These are phyloP conservation scores for Bimuria novae-zelandiae DNA, from an alignment of 2,329 filamentous ascomycete species.

Conservation along the genomic window DNA sequence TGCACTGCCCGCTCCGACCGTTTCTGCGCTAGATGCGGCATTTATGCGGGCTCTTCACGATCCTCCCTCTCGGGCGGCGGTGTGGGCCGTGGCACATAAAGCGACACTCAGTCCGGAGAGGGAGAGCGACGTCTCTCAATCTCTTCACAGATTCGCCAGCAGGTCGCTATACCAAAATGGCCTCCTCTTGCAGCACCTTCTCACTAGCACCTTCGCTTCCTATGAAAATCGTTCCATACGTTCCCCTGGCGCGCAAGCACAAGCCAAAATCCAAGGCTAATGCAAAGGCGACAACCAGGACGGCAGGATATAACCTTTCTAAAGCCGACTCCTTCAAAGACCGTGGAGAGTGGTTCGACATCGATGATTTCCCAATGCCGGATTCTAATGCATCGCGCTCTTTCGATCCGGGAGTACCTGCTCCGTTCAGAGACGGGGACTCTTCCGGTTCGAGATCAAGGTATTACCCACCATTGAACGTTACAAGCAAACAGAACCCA, in stretches of 20 bases:
- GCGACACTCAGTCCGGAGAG: not conserved
- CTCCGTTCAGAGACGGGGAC: no score
- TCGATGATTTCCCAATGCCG: conserved; percentile 8
- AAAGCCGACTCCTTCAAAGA: conserved; percentile 8
- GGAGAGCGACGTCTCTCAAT: not conserved
- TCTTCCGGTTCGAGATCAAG: no score
- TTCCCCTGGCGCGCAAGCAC: not conserved
- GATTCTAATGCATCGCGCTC: conserved; percentile 8
- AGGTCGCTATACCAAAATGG: not conserved
- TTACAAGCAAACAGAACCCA: no score
- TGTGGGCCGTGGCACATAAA: not conserved
- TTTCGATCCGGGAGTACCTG: no score
- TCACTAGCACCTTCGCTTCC: not conserved
- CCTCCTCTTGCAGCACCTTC: not conserved
- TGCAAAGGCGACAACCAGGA: conserved; percentile 6
- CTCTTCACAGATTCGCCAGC: not conserved
- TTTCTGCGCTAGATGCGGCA: not conserved
- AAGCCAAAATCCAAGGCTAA: conserved; percentile 10
- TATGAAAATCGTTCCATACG: not conserved
- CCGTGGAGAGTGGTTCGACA: conserved; percentile 12
- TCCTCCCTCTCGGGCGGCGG: not conserved
- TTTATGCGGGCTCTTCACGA: conserved; percentile 1
- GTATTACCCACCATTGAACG: no score
- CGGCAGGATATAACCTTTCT: conserved; percentile 2
- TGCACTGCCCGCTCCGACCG: not conserved